Evolutionary conservation across 305 asterid genomes (phyloP).

Genomic region (Plantago coronopus): DNA sequence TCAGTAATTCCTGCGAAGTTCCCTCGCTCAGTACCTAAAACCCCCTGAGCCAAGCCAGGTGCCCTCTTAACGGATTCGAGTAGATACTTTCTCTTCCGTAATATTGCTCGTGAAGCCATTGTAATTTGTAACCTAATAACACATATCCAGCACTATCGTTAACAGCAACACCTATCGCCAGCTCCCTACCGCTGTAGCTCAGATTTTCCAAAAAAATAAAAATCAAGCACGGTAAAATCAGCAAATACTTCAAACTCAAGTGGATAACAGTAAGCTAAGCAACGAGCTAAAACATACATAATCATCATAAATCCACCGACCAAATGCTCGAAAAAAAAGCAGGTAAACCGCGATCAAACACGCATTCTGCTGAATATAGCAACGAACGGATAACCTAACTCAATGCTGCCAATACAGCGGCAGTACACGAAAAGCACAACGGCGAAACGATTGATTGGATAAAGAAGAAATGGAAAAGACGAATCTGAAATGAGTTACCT

Average conservation of each 20-base stretch:
- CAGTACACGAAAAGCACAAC: background rate
- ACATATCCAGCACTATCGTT: constrained; percentile 38
- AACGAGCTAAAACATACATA: background rate
- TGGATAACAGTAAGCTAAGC: too few relatives aligned
- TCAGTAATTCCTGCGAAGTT: constrained; percentile 33
- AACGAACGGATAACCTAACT: background rate
- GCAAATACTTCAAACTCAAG: background rate
- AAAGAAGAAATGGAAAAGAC: background rate
- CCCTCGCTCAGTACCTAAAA: constrained; percentile 45
- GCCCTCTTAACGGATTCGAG: constrained; percentile 43
- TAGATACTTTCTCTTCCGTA: constrained; percentile 49
- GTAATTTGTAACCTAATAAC: constrained; percentile 27
- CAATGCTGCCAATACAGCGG: background rate
- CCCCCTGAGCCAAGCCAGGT: constrained; percentile 35
- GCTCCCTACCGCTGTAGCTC: constrained; percentile 25
- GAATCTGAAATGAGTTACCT: background rate
- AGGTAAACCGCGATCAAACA: background rate
- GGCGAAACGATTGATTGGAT: background rate
- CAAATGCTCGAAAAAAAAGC: background rate
- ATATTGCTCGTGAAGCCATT: constrained; percentile 86
- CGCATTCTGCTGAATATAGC: background rate
- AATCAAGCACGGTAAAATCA: background rate
- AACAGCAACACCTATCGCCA: constrained; percentile 25
- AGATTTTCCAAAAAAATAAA: constrained; percentile 23
- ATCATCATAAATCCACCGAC: background rate